These are phyloP conservation scores for Lithohypha guttulata DNA, from an alignment of 2,329 filamentous ascomycete genomes.

Conservation along the genomic window DNA sequence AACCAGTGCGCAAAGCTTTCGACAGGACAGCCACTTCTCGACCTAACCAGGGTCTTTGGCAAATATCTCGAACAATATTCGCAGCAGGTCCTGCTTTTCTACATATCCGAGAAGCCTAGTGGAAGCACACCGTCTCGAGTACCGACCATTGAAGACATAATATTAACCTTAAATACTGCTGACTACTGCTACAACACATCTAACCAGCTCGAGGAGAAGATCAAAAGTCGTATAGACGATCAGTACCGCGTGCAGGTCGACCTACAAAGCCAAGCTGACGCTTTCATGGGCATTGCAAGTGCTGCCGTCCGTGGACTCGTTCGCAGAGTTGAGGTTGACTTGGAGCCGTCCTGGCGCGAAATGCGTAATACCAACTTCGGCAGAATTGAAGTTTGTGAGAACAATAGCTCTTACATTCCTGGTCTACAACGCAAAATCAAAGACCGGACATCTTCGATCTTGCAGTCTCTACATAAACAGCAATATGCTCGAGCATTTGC, in stretches of 20 bases:
- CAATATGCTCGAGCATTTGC: constrained; percentile 92
- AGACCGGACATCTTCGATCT: constrained; percentile 59
- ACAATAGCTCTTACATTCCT: constrained; percentile 84
- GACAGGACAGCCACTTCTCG: constrained; percentile 73
- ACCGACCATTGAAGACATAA: constrained; percentile 58
- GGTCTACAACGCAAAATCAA: constrained; percentile 69
- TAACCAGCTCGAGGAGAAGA: constrained; percentile 85
- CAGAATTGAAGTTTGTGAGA: constrained; percentile 82
- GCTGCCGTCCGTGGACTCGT: constrained; percentile 77
- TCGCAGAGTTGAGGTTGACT: constrained; percentile 67
- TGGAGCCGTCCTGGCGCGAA: constrained; percentile 84
- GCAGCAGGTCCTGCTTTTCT: constrained; percentile 75
- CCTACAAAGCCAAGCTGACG: constrained; percentile 83
- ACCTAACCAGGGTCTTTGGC: constrained; percentile 73
- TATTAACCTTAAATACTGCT: constrained; percentile 86
- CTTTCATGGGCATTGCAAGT: constrained; percentile 89
- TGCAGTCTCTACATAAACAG: constrained; percentile 71
- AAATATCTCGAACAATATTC: constrained; percentile 94
- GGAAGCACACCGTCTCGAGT: constrained; percentile 42
- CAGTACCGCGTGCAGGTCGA: constrained; percentile 69
- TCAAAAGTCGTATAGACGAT: constrained; percentile 78
- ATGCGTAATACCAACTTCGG: constrained; percentile 96
- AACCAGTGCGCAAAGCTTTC: constrained; percentile 95
- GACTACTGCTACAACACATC: constrained; percentile 96
- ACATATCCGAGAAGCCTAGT: constrained; percentile 50